Evolutionary conservation across 2,329 filamentous ascomycete species (phyloP).

Genomic region (Penicillium sp.): DNA sequence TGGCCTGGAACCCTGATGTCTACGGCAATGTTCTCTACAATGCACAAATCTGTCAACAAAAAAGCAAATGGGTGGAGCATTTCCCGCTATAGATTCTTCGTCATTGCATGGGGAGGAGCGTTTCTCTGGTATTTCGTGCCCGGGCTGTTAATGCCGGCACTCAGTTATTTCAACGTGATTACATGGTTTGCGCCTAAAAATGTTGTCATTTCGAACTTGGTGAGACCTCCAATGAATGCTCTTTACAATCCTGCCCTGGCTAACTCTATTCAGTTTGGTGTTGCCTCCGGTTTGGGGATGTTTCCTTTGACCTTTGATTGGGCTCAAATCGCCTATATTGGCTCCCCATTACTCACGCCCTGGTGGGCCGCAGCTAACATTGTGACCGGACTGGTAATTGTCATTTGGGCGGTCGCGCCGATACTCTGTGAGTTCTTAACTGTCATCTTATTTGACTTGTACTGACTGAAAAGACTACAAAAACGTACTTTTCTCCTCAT

Average conservation of each 20-base stretch:
- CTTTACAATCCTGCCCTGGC: neutral
- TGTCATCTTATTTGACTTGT: neutral
- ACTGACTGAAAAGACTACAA: conserved; percentile 56
- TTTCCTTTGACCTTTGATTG: conserved; percentile 88
- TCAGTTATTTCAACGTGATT: conserved; percentile 84
- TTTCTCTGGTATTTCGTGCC: conserved; percentile 84
- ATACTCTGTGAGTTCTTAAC: conserved; percentile 55
- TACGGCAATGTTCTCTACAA: conserved; percentile 80
- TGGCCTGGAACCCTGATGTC: conserved; percentile 88
- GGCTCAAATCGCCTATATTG: conserved; percentile 84
- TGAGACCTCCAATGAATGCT: conserved; percentile 26
- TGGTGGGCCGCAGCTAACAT: conserved; percentile 87
- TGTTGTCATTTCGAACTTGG: conserved; percentile 76
- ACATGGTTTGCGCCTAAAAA: conserved; percentile 86
- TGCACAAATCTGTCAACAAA: conserved; percentile 81
- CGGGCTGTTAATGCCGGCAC: conserved; percentile 73
- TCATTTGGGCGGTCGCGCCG: conserved; percentile 81
- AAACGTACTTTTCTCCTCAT: conserved; percentile 75
- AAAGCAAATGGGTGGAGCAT: conserved; percentile 78
- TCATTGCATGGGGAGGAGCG: conserved; percentile 64
- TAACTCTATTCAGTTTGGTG: conserved; percentile 57
- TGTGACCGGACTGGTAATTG: conserved; percentile 70
- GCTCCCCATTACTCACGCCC: conserved; percentile 75
- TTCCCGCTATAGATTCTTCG: conserved; percentile 80
- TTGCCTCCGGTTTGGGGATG: conserved; percentile 76